Conservation (phyloP, 129 eudicot species). For the Lactuca sativa region DNA sequence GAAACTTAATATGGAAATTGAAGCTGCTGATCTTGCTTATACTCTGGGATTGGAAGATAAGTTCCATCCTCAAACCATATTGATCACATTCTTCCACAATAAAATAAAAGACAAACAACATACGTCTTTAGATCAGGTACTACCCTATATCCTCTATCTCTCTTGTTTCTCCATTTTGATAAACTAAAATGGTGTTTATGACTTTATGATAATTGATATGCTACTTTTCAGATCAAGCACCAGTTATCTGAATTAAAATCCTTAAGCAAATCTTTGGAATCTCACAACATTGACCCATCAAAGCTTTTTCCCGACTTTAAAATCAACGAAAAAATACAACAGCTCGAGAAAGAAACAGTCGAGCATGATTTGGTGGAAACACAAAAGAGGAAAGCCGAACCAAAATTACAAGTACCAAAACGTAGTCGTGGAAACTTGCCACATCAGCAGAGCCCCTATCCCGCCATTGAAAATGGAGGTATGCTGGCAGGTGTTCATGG, state of each 20-base stretch:
- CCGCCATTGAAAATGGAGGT: no score
- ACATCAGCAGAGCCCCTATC: constrained; percentile 31
- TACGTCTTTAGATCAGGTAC: constrained; percentile 35
- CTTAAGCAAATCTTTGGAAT: constrained; percentile 46
- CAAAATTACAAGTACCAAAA: constrained; percentile 33
- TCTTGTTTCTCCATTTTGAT: not conserved
- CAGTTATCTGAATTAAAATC: constrained; percentile 46
- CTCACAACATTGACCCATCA: constrained; percentile 53
- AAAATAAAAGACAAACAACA: constrained; percentile 29
- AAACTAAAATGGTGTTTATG: not conserved
- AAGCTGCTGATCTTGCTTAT: constrained; percentile 64
- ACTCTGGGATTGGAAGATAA: constrained; percentile 58
- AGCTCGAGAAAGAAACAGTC: constrained; percentile 46
- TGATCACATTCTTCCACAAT: constrained; percentile 46
- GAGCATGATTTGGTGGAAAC: constrained; percentile 13
- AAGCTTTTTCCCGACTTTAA: constrained; percentile 41
- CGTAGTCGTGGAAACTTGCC: constrained; percentile 32
- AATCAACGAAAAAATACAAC: constrained; percentile 39
- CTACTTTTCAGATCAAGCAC: constrained; percentile 47
- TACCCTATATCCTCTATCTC: constrained; percentile 8
- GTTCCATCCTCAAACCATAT: constrained; percentile 42
- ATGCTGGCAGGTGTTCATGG: constrained; percentile 17
- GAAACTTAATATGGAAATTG: constrained; percentile 50
- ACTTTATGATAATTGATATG: not conserved
- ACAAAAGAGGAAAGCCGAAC: constrained; percentile 45